phyloP scores from a whole-genome alignment of 306 rosid genomes.

The Cicer judaicum region DNA sequence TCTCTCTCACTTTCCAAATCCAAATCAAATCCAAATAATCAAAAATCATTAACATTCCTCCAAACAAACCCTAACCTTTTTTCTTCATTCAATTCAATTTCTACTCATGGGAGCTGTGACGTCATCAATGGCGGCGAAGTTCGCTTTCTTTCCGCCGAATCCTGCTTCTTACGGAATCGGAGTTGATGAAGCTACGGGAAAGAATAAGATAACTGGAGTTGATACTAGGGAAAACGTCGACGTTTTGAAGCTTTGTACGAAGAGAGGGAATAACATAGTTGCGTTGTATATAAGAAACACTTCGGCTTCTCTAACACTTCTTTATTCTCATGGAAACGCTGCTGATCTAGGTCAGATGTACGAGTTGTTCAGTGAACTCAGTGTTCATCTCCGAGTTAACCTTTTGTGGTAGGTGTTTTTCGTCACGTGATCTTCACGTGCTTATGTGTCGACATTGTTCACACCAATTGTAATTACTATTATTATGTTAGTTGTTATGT shows the following conservation, averaged over 20 bases:
- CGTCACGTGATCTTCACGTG: not conserved
- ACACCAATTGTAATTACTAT: not conserved
- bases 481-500: not conserved
- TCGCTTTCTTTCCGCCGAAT: slow-evolving; percentile 88
- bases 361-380: slow-evolving; percentile 81
- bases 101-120: slow-evolving; percentile 78
- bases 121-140: slow-evolving; percentile 96
- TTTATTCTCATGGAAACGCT: slow-evolving; percentile 92
- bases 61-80: not conserved
- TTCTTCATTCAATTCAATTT: not conserved
- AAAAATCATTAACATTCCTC: not conserved
- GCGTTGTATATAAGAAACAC: slow-evolving; percentile 71
- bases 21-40: not conserved
- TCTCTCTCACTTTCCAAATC: not conserved
- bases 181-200: slow-evolving; percentile 56
- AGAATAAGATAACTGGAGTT: slow-evolving; percentile 62
- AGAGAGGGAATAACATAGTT: slow-evolving; percentile 72
- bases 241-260: slow-evolving; percentile 80
- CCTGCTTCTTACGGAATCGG: slow-evolving; percentile 82
- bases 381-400: slow-evolving; percentile 83
- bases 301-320: slow-evolving; percentile 70
- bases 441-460: not conserved
- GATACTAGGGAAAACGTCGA: slow-evolving; percentile 69
- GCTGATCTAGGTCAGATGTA: slow-evolving; percentile 99
- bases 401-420: slow-evolving; percentile 69